Evolutionary conservation across 23 red algal genomes (phyloP).

Genomic region (Porphyridium purpureum): DNA sequence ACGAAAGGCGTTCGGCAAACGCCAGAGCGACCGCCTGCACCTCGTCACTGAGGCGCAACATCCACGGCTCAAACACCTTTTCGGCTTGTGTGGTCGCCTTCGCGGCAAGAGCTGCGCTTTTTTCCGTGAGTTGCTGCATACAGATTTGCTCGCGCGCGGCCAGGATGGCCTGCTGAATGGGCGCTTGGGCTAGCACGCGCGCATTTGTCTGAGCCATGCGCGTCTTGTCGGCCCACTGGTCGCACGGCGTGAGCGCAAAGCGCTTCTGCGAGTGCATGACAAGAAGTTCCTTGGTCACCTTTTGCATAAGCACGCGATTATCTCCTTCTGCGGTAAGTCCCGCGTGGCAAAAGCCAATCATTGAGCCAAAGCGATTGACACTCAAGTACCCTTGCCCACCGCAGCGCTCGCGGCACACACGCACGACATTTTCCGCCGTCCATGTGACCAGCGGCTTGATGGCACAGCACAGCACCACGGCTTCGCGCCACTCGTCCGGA

Average conservation of each 20-base stretch:
- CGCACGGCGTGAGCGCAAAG: neutral
- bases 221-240: neutral
- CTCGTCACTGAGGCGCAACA: neutral
- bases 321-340: conserved; percentile 6
- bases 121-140: neutral
- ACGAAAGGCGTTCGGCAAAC: neutral
- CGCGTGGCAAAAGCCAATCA: conserved; percentile 3
- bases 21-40: neutral
- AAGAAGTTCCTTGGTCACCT: neutral
- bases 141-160: neutral
- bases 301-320: neutral
- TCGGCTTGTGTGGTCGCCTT: neutral
- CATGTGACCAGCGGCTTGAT: conserved; percentile 1
- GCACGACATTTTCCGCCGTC: neutral
- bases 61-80: neutral
- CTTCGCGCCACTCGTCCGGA: neutral
- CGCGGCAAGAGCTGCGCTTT: neutral
- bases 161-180: neutral
- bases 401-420: conserved; percentile 1
- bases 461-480: conserved; percentile 1
- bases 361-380: neutral
- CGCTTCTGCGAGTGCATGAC: neutral
- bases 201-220: neutral
- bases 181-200: neutral
- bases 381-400: neutral